A percentile compares a stretch with the other conserved stretches of the same genome.
Evolutionary conservation across 1,139 yeast species (phyloP).

Genomic region (Williopsis jadinii): DNA sequence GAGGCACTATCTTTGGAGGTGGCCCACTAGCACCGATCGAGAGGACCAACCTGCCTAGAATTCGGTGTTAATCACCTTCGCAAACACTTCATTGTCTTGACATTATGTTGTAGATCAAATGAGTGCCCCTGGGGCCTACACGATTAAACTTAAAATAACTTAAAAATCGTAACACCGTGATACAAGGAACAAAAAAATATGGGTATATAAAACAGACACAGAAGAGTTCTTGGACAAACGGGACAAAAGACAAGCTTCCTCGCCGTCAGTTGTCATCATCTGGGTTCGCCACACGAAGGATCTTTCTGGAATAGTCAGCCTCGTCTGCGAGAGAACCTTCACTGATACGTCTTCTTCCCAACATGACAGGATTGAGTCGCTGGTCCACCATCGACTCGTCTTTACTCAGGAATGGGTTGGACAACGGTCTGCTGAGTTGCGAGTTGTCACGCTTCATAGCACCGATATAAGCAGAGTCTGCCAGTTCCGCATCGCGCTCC

Average conservation of each 20-base stretch:
- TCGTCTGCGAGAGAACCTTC: conserved; percentile 56
- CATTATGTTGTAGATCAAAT: no score
- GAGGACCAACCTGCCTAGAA: no score
- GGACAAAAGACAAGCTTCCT: background rate
- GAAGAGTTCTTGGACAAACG: no score
- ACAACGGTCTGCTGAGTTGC: conserved; percentile 17
- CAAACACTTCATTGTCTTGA: no score
- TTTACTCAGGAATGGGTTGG: conserved; percentile 18
- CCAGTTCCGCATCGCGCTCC: conserved; percentile 18
- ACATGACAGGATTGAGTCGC: conserved; percentile 47
- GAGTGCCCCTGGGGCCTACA: no score
- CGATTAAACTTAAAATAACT: no score
- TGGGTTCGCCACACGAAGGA: conserved; percentile 52
- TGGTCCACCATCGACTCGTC: conserved; percentile 47
- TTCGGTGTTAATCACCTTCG: no score
- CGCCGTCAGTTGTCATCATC: conserved; percentile 12
- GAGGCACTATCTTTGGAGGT: no score
- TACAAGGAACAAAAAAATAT: no score
- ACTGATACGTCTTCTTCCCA: conserved; percentile 41
- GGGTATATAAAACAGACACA: no score
- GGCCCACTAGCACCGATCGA: no score
- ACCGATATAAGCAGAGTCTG: conserved; percentile 21
- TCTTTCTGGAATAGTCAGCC: conserved; percentile 59
- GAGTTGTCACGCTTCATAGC: conserved; percentile 21
- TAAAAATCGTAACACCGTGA: no score